Percentiles rank a stretch among this genome's conserved stretches.
phyloP scores from a whole-genome alignment of 164 flowering plant genomes.

The Macadamia tetraphylla region DNA sequence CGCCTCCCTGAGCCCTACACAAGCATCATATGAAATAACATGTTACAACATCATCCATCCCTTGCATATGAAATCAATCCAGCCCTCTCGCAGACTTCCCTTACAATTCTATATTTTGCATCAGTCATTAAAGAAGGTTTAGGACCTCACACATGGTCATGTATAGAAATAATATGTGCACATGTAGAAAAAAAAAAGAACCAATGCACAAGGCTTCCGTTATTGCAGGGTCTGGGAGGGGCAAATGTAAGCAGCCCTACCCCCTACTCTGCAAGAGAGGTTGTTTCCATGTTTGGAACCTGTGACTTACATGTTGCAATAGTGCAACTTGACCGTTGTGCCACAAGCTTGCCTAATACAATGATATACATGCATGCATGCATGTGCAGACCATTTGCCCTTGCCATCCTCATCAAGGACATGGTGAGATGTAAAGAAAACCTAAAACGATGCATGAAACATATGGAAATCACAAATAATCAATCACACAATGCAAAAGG shows the following conservation, averaged over 20 bases:
- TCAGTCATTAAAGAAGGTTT: too few relatives aligned
- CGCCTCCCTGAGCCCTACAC: constrained; percentile 22
- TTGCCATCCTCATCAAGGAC: constrained; percentile 18
- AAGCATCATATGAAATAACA: constrained; percentile 14
- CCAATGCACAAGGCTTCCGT: too few relatives aligned
- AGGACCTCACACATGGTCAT: not conserved
- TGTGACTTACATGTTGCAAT: too few relatives aligned
- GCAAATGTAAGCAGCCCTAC: too few relatives aligned
- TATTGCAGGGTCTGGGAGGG: too few relatives aligned
- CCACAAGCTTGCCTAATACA: not conserved
- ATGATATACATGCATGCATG: constrained; percentile 14
- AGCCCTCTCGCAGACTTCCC: not conserved
- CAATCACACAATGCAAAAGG: too few relatives aligned
- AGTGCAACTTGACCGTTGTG: too few relatives aligned
- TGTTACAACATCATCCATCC: constrained; percentile 11
- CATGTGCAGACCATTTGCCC: constrained; percentile 14
- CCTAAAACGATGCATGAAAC: too few relatives aligned
- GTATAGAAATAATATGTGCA: not conserved
- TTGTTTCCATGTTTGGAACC: too few relatives aligned
- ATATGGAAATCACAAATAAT: too few relatives aligned
- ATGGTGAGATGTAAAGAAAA: constrained; percentile 2
- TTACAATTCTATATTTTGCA: too few relatives aligned
- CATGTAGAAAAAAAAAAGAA: not conserved
- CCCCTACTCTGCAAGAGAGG: too few relatives aligned
- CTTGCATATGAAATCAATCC: not conserved